Base-by-base conservation (phyloP, 148 eudicot species). In the Drosera capensis region DNA sequence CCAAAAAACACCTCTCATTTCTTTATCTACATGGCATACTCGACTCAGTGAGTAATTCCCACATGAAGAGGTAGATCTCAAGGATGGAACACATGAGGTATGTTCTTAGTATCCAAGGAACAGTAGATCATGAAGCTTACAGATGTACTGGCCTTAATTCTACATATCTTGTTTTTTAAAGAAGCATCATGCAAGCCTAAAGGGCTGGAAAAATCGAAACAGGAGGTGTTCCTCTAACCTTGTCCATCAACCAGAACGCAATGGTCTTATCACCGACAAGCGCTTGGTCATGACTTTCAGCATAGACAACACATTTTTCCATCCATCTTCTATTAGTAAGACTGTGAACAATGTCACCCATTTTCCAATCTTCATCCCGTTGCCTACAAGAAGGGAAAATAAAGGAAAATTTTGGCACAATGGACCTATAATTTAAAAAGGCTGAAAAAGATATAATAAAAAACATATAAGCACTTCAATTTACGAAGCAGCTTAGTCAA, bases 241-340 rank as follows among this genome's bases (percentile, higher is more conserved):
- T 90, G 70, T 90, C 99, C 99, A 90, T 90, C 68, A 90, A 65
- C 99, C 99, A 90, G 70, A 90, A 90, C 28, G 99, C 99, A 55
- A 90, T 78, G 18, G 99, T 90, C 75, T 90, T 90, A 59, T 90
- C 99, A 60, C 99, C 99, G 54, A 90, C 99, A 24, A 90, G 66
- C 47, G 99, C 99, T 74, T 90, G 99, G 59, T 90, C 99, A 59
- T 90, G 99, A 71, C 99, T 90, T 64, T 90, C 99, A 66, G 99
- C 99, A 76, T 90, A 90, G 29, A 65, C 48, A 51, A 90, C 71
- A 54, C 99, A 90, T 49, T 81, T 90, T 59, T 90, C 99, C 34
- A 41, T 49, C 99, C 99, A 90, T 58, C 99, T 81, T 76, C 99
- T 68, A 52, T 90, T 90, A 29, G 94, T 81, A 36, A 90, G 76